A percentile compares a stretch with the other conserved stretches of the same genome.
These are phyloP conservation scores for Sarocladium brachiariae DNA, from an alignment of 2,329 filamentous ascomycete genomes.

Conservation along the genomic window DNA sequence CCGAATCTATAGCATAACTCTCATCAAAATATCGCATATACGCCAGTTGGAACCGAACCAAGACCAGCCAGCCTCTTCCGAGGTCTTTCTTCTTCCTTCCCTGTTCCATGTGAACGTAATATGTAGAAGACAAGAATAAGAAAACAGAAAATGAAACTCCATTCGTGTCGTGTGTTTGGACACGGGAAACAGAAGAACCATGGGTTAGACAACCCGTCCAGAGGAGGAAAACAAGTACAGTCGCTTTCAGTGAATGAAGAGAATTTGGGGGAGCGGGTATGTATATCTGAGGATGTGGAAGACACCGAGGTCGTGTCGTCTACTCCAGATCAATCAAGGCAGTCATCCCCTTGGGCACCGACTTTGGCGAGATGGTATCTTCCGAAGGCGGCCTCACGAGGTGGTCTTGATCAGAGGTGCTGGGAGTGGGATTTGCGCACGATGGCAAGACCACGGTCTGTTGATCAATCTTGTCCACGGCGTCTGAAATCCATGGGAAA, in stretches of 20 bases:
- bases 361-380: conserved; percentile 37
- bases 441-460: no score
- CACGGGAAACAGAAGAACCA: no score
- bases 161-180: no score
- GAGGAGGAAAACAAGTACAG: no score
- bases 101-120: neutral
- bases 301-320: neutral
- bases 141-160: neutral
- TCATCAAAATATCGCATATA: neutral
- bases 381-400: conserved; percentile 9
- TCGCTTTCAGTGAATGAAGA: no score
- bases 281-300: no score
- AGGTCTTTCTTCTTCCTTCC: neutral
- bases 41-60: no score
- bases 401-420: conserved; percentile 13
- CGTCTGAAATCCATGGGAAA: neutral
- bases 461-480: neutral
- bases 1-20: no score
- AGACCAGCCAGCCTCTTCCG: neutral
- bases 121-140: no score
- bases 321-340: conserved; percentile 28
- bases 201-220: no score
- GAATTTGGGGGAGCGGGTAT: no score
- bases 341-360: conserved; percentile 33
- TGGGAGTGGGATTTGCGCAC: conserved; percentile 24